phyloP scores from a whole-genome alignment of 192 early-diverging fungal genomes.

The Geranomyces variabilis region DNA sequence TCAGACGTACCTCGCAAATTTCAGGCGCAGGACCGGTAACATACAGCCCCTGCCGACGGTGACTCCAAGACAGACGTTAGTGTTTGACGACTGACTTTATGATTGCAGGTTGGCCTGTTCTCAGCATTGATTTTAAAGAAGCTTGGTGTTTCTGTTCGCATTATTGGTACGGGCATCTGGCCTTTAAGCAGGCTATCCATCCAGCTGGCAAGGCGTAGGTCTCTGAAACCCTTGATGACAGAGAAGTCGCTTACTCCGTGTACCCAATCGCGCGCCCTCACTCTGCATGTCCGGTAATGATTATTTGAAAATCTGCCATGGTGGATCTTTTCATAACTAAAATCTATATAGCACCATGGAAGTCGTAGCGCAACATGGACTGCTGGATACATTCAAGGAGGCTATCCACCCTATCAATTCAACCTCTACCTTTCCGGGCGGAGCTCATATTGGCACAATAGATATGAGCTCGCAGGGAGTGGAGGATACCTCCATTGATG shows the following conservation, averaged over 20 bases:
- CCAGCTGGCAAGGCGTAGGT: neutral
- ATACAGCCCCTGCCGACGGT: too few relatives aligned
- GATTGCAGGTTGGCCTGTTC: slow-evolving; percentile 5
- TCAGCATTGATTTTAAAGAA: neutral
- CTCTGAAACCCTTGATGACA: neutral
- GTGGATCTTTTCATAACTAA: neutral
- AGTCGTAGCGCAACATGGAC: neutral
- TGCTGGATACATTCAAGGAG: neutral
- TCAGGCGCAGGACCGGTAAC: too few relatives aligned
- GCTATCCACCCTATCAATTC: neutral
- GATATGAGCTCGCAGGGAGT: neutral
- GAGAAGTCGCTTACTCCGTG: neutral
- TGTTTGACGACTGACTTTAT: too few relatives aligned
- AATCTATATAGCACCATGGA: neutral
- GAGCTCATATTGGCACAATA: neutral
- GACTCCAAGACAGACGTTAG: too few relatives aligned
- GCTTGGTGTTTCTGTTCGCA: neutral
- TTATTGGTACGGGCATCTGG: slow-evolving; percentile 1
- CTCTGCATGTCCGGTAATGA: neutral
- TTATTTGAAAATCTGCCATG: neutral
- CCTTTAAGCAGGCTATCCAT: too few relatives aligned
- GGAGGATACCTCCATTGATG: neutral
- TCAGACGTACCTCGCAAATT: too few relatives aligned
- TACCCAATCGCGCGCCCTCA: neutral
- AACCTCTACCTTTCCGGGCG: neutral